Evolutionary conservation across 139 green algal genomes (phyloP).

Genomic region (Chlorokybus atmophyticus): DNA sequence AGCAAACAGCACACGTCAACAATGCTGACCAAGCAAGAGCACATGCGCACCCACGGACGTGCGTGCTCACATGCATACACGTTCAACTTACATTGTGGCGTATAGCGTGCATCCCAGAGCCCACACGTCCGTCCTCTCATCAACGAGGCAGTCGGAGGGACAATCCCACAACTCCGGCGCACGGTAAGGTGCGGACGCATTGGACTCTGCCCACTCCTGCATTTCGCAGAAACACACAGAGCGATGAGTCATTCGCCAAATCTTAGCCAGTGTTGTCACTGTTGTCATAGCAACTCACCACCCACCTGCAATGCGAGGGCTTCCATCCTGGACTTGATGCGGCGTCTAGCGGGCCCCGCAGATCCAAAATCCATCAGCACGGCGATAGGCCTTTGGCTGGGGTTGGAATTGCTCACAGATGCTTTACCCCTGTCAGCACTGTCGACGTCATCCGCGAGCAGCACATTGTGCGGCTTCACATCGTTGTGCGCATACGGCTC

Average conservation of each 20-base stretch:
- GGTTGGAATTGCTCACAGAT: not conserved
- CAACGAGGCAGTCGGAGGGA: slow-evolving; percentile 46
- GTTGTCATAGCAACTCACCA: slow-evolving; percentile 13
- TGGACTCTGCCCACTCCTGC: slow-evolving; percentile 38
- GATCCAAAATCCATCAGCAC: slow-evolving; percentile 80
- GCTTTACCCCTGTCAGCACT: not conserved
- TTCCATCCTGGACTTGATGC: slow-evolving; percentile 39
- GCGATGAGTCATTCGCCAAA: too few species aligned
- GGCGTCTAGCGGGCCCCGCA: slow-evolving; percentile 16
- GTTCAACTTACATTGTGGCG: slow-evolving; percentile 24
- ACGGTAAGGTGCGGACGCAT: slow-evolving; percentile 71
- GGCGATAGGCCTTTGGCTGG: not conserved
- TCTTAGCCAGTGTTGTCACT: slow-evolving; percentile 6
- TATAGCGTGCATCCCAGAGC: slow-evolving; percentile 62
- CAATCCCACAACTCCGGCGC: slow-evolving; percentile 84
- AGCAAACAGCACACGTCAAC: too few species aligned
- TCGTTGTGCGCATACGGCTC: slow-evolving; percentile 61
- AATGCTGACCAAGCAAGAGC: too few species aligned
- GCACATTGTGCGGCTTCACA: slow-evolving; percentile 78
- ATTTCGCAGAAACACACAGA: too few species aligned
- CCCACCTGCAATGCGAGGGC: slow-evolving; percentile 52
- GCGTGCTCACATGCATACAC: too few species aligned
- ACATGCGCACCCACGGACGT: too few species aligned
- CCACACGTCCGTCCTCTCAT: slow-evolving; percentile 72
- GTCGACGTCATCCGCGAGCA: slow-evolving; percentile 32